Base-by-base conservation (phyloP, 352 stramenopile genomes). In the Phytophthora chlamydospora region DNA sequence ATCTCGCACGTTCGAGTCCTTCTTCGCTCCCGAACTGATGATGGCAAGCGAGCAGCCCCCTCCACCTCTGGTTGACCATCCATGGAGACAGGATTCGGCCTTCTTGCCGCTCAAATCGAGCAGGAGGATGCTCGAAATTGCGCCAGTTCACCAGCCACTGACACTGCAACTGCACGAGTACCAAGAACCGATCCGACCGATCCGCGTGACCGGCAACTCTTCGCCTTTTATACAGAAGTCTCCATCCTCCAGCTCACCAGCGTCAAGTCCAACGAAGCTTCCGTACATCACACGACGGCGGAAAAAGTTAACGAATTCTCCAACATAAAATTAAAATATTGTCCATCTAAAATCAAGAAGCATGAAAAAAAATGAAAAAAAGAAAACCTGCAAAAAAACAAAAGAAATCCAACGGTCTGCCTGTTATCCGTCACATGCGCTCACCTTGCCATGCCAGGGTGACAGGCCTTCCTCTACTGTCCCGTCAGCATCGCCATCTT, bases 251-350 rank as follows among this genome's bases (percentile, higher is more conserved):
- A 62, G 17, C 8, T 46, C 54, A 8, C 43, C 56, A 41, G 16
- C 21, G 1, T 43, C 29, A 5, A 76, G 53, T 46, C 57, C 54
- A 33, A 73, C 61, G 1, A 85, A 69, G 21, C 63, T 85, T 9
- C 71, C 73, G 9, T 83, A 83, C 54, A 83, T 83, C 29, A 76
- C 71, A 27, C 50, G 66, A 16, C 77, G 63, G 36, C 69, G 55
- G 29, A 75, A 71, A 7, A 58, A 70, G 12, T 10, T 57, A 27
- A 27, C 16, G 4, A 21, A 21, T 32, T 40, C 43, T 48, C 40
- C 33, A 27, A 51, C 39, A 21, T 72, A 39, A n/a, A 62, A 40
- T 27, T 32, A 8, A 58, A 13, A 50, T 6, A 27, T 47, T 48
- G 24, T 56, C 21, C 39, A 45, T 14, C 6, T 17, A 53, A 16